These are phyloP conservation scores for Albugo laibachii DNA, from an alignment of 352 stramenopile species.

Conservation along the genomic window DNA sequence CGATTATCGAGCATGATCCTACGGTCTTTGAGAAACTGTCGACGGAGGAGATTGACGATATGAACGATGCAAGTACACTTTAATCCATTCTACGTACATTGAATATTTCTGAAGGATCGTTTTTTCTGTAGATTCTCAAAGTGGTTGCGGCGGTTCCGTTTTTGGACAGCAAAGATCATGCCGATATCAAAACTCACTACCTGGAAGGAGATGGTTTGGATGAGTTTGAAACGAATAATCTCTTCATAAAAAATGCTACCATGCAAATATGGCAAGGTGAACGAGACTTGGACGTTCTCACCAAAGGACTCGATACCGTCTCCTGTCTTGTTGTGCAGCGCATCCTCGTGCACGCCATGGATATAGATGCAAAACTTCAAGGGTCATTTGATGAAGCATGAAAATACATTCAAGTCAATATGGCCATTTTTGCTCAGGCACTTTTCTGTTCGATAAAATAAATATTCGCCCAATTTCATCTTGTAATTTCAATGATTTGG, in stretches of 20 bases:
- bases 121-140: slow-evolving; percentile 16
- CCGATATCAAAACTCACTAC: slow-evolving; percentile 34
- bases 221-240: slow-evolving; percentile 34
- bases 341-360: slow-evolving; percentile 44
- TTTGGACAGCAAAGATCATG: slow-evolving; percentile 45
- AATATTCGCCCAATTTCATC: no score
- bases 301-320: slow-evolving; percentile 24
- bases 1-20: not conserved
- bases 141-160: slow-evolving; percentile 47
- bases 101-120: not conserved
- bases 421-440: no score
- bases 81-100: slow-evolving; percentile 40
- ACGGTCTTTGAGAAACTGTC: not conserved
- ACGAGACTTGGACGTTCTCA: slow-evolving; percentile 28
- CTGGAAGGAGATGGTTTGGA: slow-evolving; percentile 33
- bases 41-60: slow-evolving; percentile 17
- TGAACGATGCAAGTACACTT: slow-evolving; percentile 2
- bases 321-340: slow-evolving; percentile 50
- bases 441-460: no score
- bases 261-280: slow-evolving; percentile 46
- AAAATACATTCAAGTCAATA: no score
- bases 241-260: slow-evolving; percentile 28
- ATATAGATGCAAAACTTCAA: slow-evolving; percentile 37
- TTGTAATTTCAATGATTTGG: no score
- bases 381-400: slow-evolving; percentile 3